phyloP scores from a whole-genome alignment of 345 rosid genomes.

The Salix dunnii region DNA sequence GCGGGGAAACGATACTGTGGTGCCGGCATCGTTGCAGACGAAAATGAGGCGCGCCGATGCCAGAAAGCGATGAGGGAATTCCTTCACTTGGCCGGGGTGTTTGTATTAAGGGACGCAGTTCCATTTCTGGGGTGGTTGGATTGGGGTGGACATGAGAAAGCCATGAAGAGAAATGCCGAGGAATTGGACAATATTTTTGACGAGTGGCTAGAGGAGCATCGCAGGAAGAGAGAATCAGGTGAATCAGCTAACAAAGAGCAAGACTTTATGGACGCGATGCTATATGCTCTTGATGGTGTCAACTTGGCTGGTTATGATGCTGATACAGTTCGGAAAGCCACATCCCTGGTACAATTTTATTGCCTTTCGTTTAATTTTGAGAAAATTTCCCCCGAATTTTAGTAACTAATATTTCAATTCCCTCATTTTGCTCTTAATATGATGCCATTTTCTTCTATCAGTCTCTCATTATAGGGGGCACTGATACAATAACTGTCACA shows the following conservation, averaged over 20 bases:
- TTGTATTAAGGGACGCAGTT: slow-evolving; percentile 22
- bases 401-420: no score
- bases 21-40: neutral
- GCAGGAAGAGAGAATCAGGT: neutral
- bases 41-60: slow-evolving; percentile 18
- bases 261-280: slow-evolving; percentile 29
- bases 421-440: neutral
- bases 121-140: slow-evolving; percentile 32
- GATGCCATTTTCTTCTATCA: neutral
- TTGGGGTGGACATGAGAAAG: slow-evolving; percentile 28
- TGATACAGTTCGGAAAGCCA: slow-evolving; percentile 2
- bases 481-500: neutral
- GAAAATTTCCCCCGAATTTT: no score
- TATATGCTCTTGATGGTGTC: slow-evolving; percentile 1
- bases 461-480: neutral
- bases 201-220: slow-evolving; percentile 29
- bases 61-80: slow-evolving; percentile 14
- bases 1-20: slow-evolving; percentile 34
- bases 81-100: slow-evolving; percentile 1
- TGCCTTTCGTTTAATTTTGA: neutral
- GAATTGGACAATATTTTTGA: slow-evolving; percentile 12
- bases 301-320: neutral
- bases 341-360: slow-evolving; percentile 7
- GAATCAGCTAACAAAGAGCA: neutral
- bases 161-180: slow-evolving; percentile 20